These are phyloP conservation scores for Medakamo hakoo DNA, from an alignment of 139 green algal species.

Conservation along the genomic window DNA sequence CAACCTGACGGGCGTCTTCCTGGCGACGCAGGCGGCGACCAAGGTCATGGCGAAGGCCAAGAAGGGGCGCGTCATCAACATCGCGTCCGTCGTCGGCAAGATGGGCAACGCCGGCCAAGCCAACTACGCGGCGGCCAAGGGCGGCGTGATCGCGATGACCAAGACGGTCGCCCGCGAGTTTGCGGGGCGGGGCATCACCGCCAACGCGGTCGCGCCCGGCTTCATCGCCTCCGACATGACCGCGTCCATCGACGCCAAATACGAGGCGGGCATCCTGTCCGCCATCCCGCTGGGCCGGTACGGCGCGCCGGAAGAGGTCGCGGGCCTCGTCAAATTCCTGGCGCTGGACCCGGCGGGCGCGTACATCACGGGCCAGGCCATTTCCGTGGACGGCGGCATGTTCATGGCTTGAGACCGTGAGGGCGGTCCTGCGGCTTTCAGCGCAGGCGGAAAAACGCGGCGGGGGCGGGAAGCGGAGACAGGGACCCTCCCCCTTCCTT, in stretches of 20 bases:
- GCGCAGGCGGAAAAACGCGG: no score
- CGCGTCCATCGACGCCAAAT: constrained; percentile 65
- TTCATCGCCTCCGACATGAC: constrained; percentile 88
- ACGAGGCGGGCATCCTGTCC: constrained; percentile 66
- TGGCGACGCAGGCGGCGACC: constrained; percentile 65
- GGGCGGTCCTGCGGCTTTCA: no score
- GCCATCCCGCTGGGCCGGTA: constrained; percentile 71
- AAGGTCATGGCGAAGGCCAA: constrained; percentile 85
- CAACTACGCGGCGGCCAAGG: constrained; percentile 80
- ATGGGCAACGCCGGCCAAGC: constrained; percentile 84
- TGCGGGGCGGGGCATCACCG: constrained; percentile 50
- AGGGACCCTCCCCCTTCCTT: no score
- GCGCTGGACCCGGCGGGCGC: constrained; percentile 60
- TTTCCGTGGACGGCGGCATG: constrained; percentile 86
- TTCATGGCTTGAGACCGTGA: constrained; percentile 48
- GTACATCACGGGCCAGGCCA: constrained; percentile 93
- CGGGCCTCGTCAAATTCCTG: constrained; percentile 72
- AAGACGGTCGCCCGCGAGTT: constrained; percentile 73
- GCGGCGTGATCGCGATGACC: constrained; percentile 67
- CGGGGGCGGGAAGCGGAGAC: no score
- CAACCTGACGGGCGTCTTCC: constrained; percentile 94
- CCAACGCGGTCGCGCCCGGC: constrained; percentile 71
- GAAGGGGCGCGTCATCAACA: constrained; percentile 91
- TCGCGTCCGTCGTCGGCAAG: constrained; percentile 88
- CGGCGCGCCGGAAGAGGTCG: constrained; percentile 75